phyloP scores from a whole-genome alignment of 2,329 filamentous ascomycete genomes.

The Paecilomyces formosus region DNA sequence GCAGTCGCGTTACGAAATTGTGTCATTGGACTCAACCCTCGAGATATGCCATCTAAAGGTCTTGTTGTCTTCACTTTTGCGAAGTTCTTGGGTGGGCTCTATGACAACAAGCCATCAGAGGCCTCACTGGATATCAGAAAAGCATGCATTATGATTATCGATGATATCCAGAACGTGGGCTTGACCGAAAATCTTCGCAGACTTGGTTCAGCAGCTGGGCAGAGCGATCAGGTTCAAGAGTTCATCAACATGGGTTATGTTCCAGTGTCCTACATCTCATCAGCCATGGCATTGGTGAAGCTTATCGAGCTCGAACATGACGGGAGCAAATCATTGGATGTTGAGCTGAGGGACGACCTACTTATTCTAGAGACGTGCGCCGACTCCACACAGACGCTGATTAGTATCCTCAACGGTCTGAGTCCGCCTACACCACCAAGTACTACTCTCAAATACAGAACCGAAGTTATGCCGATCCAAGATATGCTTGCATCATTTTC shows the following conservation, averaged over 20 bases:
- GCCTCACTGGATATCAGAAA: constrained; percentile 66
- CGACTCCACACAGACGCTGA: constrained; percentile 90
- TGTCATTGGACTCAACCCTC: constrained; percentile 75
- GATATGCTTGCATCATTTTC: constrained; percentile 87
- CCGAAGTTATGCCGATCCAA: constrained; percentile 74
- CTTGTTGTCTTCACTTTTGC: constrained; percentile 73
- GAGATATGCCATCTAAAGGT: constrained; percentile 66
- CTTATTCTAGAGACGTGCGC: constrained; percentile 91
- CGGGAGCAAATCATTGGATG: constrained; percentile 60
- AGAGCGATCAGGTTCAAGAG: constrained; percentile 40
- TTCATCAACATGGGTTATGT: constrained; percentile 66
- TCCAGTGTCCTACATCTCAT: constrained; percentile 77
- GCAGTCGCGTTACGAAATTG: constrained; percentile 70
- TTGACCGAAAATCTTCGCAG: constrained; percentile 24
- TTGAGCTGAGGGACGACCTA: constrained; percentile 78
- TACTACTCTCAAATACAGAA: constrained; percentile 77
- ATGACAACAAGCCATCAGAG: constrained; percentile 57
- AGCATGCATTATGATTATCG: constrained; percentile 73
- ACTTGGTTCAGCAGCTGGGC: constrained; percentile 16
- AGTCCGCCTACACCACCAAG: constrained; percentile 76
- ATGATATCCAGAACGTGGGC: constrained; percentile 55
- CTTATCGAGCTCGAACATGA: constrained; percentile 50
- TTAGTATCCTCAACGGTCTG: constrained; percentile 69
- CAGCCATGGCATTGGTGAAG: constrained; percentile 62
- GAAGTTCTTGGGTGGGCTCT: constrained; percentile 60